These are phyloP conservation scores for Micractinium conductrix DNA, from an alignment of 139 green algal genomes.

Conservation along the genomic window DNA sequence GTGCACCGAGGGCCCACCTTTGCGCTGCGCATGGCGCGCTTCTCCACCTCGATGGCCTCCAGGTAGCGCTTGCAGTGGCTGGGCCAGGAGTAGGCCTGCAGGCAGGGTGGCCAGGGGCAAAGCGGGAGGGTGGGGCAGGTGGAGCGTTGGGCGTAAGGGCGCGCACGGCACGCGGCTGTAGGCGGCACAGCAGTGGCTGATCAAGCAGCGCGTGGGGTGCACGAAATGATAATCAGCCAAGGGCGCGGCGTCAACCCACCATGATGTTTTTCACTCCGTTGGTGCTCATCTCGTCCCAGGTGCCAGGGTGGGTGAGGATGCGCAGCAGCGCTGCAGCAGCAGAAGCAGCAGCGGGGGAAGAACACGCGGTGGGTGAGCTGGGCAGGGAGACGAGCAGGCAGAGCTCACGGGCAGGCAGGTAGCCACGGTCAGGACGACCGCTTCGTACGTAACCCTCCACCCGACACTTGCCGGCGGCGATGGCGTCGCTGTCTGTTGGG, in stretches of 20 bases:
- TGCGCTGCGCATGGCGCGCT: slow-evolving; percentile 35
- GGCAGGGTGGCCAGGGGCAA: not conserved
- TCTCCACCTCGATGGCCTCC: slow-evolving; percentile 66
- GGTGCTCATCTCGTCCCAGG: slow-evolving; percentile 79
- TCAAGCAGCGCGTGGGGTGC: not conserved
- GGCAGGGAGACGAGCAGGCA: no score
- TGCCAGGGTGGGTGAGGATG: slow-evolving; percentile 75
- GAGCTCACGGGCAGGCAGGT: no score
- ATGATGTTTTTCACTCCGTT: slow-evolving; percentile 84
- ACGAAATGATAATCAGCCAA: not conserved
- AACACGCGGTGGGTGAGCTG: no score
- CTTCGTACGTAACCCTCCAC: no score
- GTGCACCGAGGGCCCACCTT: slow-evolving; percentile 20
- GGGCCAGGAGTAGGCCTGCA: slow-evolving; percentile 85
- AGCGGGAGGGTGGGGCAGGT: no score
- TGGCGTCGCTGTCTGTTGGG: slow-evolving; percentile 75
- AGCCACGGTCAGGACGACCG: no score
- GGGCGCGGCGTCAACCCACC: not conserved
- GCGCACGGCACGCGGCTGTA: no score
- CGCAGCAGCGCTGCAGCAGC: slow-evolving; percentile 81
- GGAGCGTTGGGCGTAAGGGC: not conserved
- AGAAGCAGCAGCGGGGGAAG: no score
- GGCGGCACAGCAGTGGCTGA: not conserved
- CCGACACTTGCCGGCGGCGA: no score
- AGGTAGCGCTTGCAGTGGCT: slow-evolving; percentile 86